These are phyloP conservation scores for Tetracladium maxilliforme DNA, from an alignment of 2,329 filamentous ascomycete species.

Conservation along the genomic window DNA sequence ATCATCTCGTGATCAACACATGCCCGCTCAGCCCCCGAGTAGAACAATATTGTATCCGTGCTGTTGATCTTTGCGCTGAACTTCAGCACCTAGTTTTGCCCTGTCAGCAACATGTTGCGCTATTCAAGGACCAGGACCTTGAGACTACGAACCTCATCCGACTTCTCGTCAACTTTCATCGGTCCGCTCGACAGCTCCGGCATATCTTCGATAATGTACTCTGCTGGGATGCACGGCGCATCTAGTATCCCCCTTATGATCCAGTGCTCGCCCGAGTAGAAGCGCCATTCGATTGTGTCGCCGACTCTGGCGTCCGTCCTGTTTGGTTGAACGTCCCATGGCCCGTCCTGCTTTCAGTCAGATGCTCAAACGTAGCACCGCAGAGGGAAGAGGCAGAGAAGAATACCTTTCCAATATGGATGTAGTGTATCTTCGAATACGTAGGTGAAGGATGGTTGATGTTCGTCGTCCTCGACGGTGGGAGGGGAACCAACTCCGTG, in stretches of 20 bases:
- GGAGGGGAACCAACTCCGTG: too few species aligned
- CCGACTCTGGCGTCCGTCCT: too few species aligned
- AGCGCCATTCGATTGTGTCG: too few species aligned
- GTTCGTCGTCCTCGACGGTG: too few species aligned
- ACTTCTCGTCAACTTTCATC: constrained; percentile 26
- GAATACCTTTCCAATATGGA: too few species aligned
- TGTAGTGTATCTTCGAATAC: too few species aligned
- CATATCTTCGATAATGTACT: constrained; percentile 29
- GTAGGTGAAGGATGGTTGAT: too few species aligned
- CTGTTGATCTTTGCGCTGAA: constrained; percentile 36
- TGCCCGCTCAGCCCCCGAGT: constrained; percentile 52
- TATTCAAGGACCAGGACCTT: not conserved
- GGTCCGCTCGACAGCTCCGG: constrained; percentile 39
- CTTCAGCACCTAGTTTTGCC: constrained; percentile 21
- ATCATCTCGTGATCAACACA: constrained; percentile 57
- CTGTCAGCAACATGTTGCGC: constrained; percentile 2
- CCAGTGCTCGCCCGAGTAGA: too few species aligned
- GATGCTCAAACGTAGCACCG: too few species aligned
- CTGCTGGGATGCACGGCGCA: constrained; percentile 49
- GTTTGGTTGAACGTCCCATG: too few species aligned
- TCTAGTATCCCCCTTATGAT: constrained; percentile 6
- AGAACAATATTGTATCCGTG: constrained; percentile 51
- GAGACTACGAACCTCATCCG: constrained; percentile 22
- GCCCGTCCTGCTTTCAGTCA: too few species aligned
- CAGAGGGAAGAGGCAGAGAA: too few species aligned